phyloP scores from a whole-genome alignment of 2,329 filamentous ascomycete species.

The Albifimbria verrucaria region DNA sequence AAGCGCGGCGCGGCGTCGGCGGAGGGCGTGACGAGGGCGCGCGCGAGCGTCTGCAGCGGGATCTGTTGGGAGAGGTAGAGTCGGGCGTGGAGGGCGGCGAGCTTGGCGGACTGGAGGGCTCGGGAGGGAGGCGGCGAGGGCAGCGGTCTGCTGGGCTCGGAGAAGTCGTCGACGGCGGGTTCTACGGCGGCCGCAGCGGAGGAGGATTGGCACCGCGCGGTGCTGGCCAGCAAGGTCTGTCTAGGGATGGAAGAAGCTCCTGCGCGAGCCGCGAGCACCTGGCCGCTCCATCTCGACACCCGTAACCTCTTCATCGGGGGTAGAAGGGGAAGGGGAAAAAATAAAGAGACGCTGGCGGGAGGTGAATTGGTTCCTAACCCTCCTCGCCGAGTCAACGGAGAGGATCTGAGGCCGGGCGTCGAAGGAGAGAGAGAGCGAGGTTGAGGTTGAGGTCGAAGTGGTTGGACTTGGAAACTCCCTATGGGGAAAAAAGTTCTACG shows the following conservation, averaged over 20 bases:
- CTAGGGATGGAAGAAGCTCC: conserved; percentile 16
- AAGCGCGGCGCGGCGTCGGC: conserved; percentile 76
- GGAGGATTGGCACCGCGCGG: conserved; percentile 30
- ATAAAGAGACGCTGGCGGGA: no score
- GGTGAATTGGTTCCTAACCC: no score
- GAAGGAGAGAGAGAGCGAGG: not conserved
- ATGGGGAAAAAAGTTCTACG: conserved; percentile 33
- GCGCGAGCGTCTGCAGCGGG: conserved; percentile 80
- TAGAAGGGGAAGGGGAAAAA: no score
- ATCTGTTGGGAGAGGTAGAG: conserved; percentile 78
- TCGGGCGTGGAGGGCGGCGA: conserved; percentile 87
- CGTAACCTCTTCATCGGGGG: conserved; percentile 40
- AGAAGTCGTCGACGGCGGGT: conserved; percentile 12
- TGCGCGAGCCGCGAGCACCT: conserved; percentile 34
- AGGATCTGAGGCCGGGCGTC: not conserved
- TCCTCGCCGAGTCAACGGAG: not conserved
- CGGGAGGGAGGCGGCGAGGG: conserved; percentile 70
- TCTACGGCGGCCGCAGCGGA: conserved; percentile 19
- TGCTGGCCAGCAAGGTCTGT: conserved; percentile 11
- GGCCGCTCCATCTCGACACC: conserved; percentile 37
- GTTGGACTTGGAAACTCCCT: conserved; percentile 12
- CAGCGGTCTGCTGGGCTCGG: conserved; percentile 31
- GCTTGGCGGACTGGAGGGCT: conserved; percentile 75
- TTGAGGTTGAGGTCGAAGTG: conserved; percentile 3
- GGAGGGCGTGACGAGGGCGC: conserved; percentile 79